Conservation (phyloP, 1,139 yeast species). For the Suhomyces guaymorum region DNA sequence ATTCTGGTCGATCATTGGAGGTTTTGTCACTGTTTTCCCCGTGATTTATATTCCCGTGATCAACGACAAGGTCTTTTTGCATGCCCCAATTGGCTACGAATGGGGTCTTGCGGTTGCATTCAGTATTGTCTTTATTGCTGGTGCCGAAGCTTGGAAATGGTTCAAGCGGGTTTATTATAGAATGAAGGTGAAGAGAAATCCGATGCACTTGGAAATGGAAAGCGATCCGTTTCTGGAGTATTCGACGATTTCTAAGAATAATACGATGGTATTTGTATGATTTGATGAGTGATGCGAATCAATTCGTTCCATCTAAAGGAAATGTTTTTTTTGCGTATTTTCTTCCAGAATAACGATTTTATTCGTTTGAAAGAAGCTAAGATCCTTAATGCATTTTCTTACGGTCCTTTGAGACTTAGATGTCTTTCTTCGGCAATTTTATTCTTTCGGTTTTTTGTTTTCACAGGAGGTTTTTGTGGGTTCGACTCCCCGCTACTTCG, state of each 20-base stretch:
- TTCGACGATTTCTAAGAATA: conserved; percentile 55
- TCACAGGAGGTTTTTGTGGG: conserved; percentile 15
- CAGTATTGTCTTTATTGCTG: conserved; percentile 56
- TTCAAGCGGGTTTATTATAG: conserved; percentile 60
- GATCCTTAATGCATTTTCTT: too few relatives aligned
- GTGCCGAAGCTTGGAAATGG: conserved; percentile 70
- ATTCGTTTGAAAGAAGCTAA: too few relatives aligned
- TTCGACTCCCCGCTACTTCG: conserved; percentile 14
- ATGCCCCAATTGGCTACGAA: conserved; percentile 72
- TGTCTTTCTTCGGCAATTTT: too few relatives aligned
- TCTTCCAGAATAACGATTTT: too few relatives aligned
- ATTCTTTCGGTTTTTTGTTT: not conserved
- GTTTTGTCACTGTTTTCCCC: conserved; percentile 75
- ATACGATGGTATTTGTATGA: conserved; percentile 34
- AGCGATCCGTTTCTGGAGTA: conserved; percentile 65
- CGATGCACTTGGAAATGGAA: conserved; percentile 35
- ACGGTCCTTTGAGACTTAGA: too few relatives aligned
- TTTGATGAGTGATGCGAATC: too few relatives aligned
- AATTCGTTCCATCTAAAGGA: too few relatives aligned
- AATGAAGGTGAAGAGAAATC: conserved; percentile 38
- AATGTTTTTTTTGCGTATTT: too few relatives aligned
- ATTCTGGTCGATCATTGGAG: conserved; percentile 80
- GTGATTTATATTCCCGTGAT: conserved; percentile 87
- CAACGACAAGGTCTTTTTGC: conserved; percentile 74
- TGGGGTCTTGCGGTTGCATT: conserved; percentile 81